Evolutionary conservation across 2,329 filamentous ascomycete genomes (phyloP), one percentile per base, ranked within the genome.

Genomic region (Pseudogymnoascus sp.): DNA sequence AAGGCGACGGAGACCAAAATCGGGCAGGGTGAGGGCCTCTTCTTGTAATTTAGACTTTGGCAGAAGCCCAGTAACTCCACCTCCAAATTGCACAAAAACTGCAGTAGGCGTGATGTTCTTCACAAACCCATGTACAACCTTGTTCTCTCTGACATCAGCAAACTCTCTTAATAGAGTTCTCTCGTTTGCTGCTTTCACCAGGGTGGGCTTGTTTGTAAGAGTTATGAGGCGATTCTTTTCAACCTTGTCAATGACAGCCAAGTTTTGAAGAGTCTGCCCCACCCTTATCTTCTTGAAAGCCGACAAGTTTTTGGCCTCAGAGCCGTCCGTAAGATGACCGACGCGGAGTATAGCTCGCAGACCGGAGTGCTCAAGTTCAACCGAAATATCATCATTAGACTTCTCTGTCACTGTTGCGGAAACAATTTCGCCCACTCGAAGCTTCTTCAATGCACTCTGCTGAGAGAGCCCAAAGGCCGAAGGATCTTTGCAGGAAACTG

Each of bases 401-500:
- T 92, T 93, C 70, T 92, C 88, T n/a, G 85, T 85, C 4, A 93
- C 90, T 57, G 85, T 89, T 58, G 87, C 94, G 35, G 85, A 84
- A 9, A 96, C 88, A 41, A 93, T 71, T 60, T 87, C 80, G 36
- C 93, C 92, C 40, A 90, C 77, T 63, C 85, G 81, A 21, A 97
- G 78, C 40, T 84, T 83, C 70, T 89, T 86, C 68, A 96, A 84
- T 1, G 88, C 88, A 63, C 84, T 83, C 70, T 94, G 90, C 70
- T 89, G 88, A 39, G 90, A 86, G 17, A 84, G 69, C 8, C 89
- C 88, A 68, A 94, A 90, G 0, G 84, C 84, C 26, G 86, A 84
- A 7, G 90, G 89, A 67, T 96, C 92, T 74, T 96, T 96, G 81
- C 94, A 99, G 17, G 93, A 96, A 4, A 99, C 89, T 37, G 90